Evolutionary conservation across 805 yeast species (phyloP).

Genomic region (Cyberlindnera galapagoensis): DNA sequence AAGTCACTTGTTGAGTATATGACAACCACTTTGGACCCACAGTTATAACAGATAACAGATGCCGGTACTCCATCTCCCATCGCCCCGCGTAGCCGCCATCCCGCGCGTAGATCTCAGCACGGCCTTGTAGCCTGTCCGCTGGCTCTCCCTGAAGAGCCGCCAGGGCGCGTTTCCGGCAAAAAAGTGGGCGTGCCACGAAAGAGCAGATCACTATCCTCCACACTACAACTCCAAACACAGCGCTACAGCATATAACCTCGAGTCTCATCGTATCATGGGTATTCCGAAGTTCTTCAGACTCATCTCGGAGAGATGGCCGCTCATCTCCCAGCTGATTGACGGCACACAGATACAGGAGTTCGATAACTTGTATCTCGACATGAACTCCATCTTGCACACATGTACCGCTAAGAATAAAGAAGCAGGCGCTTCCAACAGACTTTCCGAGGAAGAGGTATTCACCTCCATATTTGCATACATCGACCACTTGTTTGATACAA

Average conservation of each 20-base stretch:
- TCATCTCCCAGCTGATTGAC: slow-evolving; percentile 79
- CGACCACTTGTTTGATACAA: slow-evolving; percentile 84
- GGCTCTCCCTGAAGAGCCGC: no score
- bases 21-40: background rate
- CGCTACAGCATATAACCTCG: no score
- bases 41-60: no score
- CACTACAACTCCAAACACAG: no score
- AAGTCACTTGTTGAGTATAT: background rate
- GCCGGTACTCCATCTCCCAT: no score
- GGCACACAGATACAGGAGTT: slow-evolving; percentile 85
- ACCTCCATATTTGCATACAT: slow-evolving; percentile 90
- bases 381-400: slow-evolving; percentile 93
- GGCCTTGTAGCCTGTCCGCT: slow-evolving; percentile 10
- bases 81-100: no score
- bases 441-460: slow-evolving; percentile 88
- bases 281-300: slow-evolving; percentile 95
- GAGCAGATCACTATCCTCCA: no score
- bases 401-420: slow-evolving; percentile 81
- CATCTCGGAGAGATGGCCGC: slow-evolving; percentile 98
- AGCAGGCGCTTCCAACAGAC: slow-evolving; percentile 52
- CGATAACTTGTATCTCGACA: slow-evolving; percentile 91
- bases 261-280: slow-evolving; percentile 46
- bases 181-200: no score
- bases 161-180: no score
- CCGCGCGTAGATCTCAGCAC: slow-evolving; percentile 3